Evolutionary conservation across 2,329 filamentous ascomycete genomes (phyloP).

Genomic region (Nemania bipapillata): DNA sequence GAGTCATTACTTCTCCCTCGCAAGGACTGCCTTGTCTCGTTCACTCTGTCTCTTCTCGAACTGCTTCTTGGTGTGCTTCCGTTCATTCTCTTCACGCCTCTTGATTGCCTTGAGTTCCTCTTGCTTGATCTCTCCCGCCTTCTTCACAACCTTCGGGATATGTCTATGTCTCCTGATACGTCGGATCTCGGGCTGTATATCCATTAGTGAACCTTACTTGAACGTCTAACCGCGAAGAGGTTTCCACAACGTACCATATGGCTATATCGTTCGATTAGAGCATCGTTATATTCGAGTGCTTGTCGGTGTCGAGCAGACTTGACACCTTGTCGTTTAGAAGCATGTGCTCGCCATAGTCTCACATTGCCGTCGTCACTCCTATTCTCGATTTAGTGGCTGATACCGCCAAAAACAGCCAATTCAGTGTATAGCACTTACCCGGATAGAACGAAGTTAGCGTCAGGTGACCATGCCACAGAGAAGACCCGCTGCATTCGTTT

Average conservation of each 20-base stretch:
- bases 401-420: not conserved
- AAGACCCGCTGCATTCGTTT: conserved; percentile 93
- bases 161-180: conserved; percentile 92
- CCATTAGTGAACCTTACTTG: conserved; percentile 30
- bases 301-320: conserved; percentile 86
- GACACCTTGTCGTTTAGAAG: conserved; percentile 83
- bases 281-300: conserved; percentile 90
- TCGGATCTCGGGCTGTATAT: conserved; percentile 76
- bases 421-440: conserved; percentile 81
- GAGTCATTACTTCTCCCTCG: conserved; percentile 63
- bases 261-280: conserved; percentile 82
- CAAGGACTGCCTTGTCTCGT: conserved; percentile 92
- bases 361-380: conserved; percentile 77
- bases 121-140: conserved; percentile 91
- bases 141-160: conserved; percentile 92
- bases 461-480: conserved; percentile 79
- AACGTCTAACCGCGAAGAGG: not conserved
- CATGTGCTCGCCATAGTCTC: conserved; percentile 87
- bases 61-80: conserved; percentile 88
- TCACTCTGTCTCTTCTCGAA: conserved; percentile 77
- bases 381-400: not conserved
- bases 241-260: conserved; percentile 72
- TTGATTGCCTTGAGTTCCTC: conserved; percentile 90
- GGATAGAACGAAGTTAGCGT: conserved; percentile 87
- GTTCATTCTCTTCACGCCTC: conserved; percentile 91